phyloP scores from a whole-genome alignment of 1,139 yeast genomes.

The Zygosaccharomyces sapae region DNA sequence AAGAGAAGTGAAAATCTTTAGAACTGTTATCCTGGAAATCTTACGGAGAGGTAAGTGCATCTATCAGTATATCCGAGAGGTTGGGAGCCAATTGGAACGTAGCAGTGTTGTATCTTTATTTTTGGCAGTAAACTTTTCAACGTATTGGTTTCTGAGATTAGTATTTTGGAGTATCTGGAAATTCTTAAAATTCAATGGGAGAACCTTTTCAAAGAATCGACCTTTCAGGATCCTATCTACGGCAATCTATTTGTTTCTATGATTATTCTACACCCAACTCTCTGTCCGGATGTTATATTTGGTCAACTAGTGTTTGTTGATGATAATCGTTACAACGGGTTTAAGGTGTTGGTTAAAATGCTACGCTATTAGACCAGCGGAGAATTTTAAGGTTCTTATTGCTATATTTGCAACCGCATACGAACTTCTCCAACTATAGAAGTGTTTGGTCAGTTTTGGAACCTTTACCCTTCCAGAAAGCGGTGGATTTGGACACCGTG shows the following conservation, averaged over 20 bases:
- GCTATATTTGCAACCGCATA: constrained; percentile 26
- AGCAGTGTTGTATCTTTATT: constrained; percentile 29
- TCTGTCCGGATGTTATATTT: constrained; percentile 26
- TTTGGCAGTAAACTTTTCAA: constrained; percentile 40
- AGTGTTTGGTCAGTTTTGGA: constrained; percentile 23
- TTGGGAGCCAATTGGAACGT: constrained; percentile 18
- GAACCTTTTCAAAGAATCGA: constrained; percentile 15
- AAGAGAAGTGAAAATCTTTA: constrained; percentile 16
- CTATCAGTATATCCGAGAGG: constrained; percentile 12
- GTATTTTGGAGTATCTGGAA: constrained; percentile 28
- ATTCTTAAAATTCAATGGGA: constrained; percentile 30
- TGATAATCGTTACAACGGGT: constrained; percentile 14
- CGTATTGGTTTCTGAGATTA: constrained; percentile 26
- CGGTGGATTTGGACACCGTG: constrained; percentile 18
- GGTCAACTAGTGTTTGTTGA: constrained; percentile 23
- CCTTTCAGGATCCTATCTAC: background rate
- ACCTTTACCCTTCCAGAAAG: constrained; percentile 14
- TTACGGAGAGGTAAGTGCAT: constrained; percentile 16
- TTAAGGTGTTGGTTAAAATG: constrained; percentile 13
- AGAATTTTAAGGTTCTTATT: constrained; percentile 29
- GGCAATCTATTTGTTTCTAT: constrained; percentile 25
- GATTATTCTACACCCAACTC: constrained; percentile 34
- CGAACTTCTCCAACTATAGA: constrained; percentile 15
- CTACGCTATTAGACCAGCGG: constrained; percentile 23
- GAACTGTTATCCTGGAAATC: constrained; percentile 17